phyloP scores from a whole-genome alignment of 495 filamentous ascomycete genomes.

The Penicillium arizonense region DNA sequence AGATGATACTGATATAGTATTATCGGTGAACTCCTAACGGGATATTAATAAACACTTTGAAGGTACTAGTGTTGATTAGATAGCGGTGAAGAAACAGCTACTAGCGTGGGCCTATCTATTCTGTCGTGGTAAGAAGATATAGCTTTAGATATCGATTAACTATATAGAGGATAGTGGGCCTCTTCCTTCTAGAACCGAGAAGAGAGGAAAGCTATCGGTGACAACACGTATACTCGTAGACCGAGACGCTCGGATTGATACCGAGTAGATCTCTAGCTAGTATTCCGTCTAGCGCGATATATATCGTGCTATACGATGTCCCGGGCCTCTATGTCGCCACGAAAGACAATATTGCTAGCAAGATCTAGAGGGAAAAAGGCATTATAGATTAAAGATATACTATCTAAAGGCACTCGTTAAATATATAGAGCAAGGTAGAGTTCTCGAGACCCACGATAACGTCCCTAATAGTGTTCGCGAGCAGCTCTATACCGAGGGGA shows the following conservation, averaged over 20 bases:
- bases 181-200: constrained; percentile 13
- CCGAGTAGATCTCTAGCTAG: constrained; percentile 10
- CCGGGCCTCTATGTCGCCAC: constrained; percentile 18
- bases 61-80: constrained; percentile 10
- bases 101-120: too few relatives aligned
- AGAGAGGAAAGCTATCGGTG: constrained; percentile 16
- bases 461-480: constrained; percentile 2
- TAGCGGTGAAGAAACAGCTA: constrained; percentile 9
- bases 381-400: constrained; percentile 2
- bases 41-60: constrained; percentile 9
- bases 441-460: neutral
- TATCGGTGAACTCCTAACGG: too few relatives aligned
- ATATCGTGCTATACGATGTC: constrained; percentile 18
- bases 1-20: constrained; percentile 17
- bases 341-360: constrained; percentile 22
- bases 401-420: constrained; percentile 1
- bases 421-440: constrained; percentile 1
- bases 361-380: constrained; percentile 14
- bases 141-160: too few relatives aligned
- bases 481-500: constrained; percentile 4
- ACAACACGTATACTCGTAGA: constrained; percentile 16
- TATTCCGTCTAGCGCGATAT: constrained; percentile 13
- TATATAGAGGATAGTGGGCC: constrained; percentile 10
- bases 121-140: too few relatives aligned
- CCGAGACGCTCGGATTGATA: constrained; percentile 14